Evolutionary conservation across 805 yeast genomes (phyloP), one percentile per base, ranked within the genome.

Genomic region (Groenewaldozyma salmanticensis): DNA sequence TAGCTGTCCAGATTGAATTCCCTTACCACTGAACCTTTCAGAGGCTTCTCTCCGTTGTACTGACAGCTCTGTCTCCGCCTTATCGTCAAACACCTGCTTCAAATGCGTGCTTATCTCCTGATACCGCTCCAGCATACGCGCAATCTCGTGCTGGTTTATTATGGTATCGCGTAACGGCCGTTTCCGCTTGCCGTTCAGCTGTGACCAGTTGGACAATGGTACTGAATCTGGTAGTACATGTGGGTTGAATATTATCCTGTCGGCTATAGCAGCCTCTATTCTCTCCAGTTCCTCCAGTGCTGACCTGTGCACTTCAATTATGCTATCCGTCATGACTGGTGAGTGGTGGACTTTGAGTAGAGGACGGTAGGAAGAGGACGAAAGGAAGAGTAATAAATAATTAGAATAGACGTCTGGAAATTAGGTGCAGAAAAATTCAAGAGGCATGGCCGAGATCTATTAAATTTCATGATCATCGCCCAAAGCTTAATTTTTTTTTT

Each of bases 131-230:
- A 72, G 49, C 39, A 87, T 72, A 33, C 56, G 48, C 16, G 64
- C 62, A 5, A 82, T 67, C 55, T 87, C 95, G 58, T 79, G 84
- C 51, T 79, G 77, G 50, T 80, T 88, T 17, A 74, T 44, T 1
- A 75, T 48, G 0, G 77, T 64, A 43, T 79, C 79, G 46, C 73
- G 67, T 15, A 58, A 60, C 0, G 77, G 62, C 46, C 75, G 60
- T 40, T 67, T 66, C 41, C 61, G 61, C 37, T 37, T 27, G 49
- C 57, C 35, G 61, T 53, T 17, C 65, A 59, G 15, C 55, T 57
- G 44, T 55, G 47, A 61, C 51, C 40, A 52, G 40, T 46, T 38
- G 11, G 50, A 51, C 9, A 43, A 44, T 5, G 40, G 24, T 7
- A 36, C 42, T 0, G 58, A 56, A 4, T 54, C 56, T 2, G 67